Percentiles rank a stretch among this genome's conserved stretches.
phyloP scores from a whole-genome alignment of 192 early-diverging fungal genomes.

The Backusella morwellensis region DNA sequence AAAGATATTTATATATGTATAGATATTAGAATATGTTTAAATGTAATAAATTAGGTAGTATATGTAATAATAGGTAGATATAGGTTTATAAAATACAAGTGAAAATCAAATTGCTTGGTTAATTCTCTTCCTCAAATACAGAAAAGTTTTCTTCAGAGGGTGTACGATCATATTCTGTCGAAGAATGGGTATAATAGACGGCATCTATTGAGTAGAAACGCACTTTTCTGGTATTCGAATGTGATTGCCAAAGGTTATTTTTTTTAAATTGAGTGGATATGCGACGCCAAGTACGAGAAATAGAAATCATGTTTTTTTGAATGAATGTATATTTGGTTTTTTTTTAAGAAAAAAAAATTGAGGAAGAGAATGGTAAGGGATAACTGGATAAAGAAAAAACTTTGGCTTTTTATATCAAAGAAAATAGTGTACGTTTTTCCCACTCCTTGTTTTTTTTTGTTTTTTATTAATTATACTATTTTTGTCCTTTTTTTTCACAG shows the following conservation, averaged over 20 bases:
- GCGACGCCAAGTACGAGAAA: conserved; percentile 17
- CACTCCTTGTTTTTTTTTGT: conserved; percentile 1
- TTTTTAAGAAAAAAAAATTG: not conserved
- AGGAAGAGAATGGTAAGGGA: not conserved
- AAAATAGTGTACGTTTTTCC: not conserved
- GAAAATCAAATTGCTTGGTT: not conserved
- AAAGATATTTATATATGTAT: not conserved
- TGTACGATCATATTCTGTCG: conserved; percentile 20
- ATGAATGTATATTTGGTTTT: not conserved
- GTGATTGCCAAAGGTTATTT: conserved; percentile 7
- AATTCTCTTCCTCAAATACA: not conserved
- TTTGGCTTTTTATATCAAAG: not conserved
- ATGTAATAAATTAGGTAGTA: not conserved
- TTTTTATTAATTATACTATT: conserved; percentile 1
- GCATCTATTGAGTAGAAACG: conserved; percentile 20
- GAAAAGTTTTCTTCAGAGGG: conserved; percentile 8
- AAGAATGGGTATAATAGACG: conserved; percentile 16
- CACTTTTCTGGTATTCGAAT: conserved; percentile 5
- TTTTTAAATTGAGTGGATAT: conserved; percentile 9
- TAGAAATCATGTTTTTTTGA: conserved; percentile 8
- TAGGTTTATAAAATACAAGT: not conserved
- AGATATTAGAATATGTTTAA: not conserved
- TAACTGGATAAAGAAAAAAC: not conserved
- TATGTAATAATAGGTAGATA: not conserved
- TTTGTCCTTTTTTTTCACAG: not conserved